A percentile compares a stretch with the other conserved stretches of the same genome.
Conservation (phyloP, 169 alveolate species). For the Plasmodium chabaudi region DNA sequence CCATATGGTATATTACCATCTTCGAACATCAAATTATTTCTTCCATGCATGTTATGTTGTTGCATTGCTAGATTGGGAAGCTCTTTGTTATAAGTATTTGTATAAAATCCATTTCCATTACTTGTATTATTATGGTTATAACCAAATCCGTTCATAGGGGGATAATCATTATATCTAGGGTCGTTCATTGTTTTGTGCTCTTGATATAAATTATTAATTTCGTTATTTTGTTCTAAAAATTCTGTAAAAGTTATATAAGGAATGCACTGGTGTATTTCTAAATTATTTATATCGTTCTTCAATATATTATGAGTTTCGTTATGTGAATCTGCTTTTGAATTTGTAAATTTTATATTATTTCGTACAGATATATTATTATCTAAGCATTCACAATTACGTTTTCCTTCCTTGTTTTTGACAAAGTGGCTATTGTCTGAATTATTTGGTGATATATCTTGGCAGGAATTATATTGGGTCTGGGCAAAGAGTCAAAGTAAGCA, state of each 20-base stretch:
- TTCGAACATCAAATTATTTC: conserved; percentile 65
- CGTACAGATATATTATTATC: conserved; percentile 1
- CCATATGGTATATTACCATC: conserved; percentile 70
- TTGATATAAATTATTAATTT: neutral
- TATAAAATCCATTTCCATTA: conserved; percentile 44
- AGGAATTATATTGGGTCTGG: conserved; percentile 52
- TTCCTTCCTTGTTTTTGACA: neutral
- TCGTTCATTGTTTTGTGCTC: conserved; percentile 19
- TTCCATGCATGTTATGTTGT: conserved; percentile 74
- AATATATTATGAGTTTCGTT: conserved; percentile 40
- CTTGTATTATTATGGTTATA: conserved; percentile 36
- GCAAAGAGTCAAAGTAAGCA: neutral
- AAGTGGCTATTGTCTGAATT: neutral
- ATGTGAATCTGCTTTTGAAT: neutral
- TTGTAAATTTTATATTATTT: neutral
- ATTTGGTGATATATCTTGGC: conserved; percentile 5
- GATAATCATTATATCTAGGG: conserved; percentile 42
- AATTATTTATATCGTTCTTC: conserved; percentile 19
- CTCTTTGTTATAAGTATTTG: conserved; percentile 58
- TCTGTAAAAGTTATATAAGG: conserved; percentile 27
- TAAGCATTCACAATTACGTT: conserved; percentile 1
- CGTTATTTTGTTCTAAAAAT: neutral
- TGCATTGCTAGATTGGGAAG: conserved; percentile 50
- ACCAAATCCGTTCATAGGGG: conserved; percentile 65
- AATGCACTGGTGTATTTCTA: conserved; percentile 44